A percentile compares a stretch with the other conserved stretches of the same genome.
phyloP scores from a whole-genome alignment of 2,329 filamentous ascomycete species.

The Microsporum canis region DNA sequence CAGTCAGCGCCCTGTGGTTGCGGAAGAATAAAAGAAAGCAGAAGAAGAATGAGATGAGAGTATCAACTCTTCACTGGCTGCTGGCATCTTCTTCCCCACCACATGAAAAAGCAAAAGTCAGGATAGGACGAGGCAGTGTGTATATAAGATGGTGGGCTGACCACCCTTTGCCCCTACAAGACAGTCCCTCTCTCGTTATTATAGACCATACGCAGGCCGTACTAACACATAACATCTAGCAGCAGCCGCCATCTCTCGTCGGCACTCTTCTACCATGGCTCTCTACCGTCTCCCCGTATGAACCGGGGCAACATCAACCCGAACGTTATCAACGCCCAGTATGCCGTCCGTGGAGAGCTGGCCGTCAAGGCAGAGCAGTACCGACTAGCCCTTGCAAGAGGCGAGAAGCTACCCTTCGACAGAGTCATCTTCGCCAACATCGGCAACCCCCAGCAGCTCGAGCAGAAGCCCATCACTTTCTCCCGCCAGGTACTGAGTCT shows the following conservation, averaged over 20 bases:
- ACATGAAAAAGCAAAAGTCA: neutral
- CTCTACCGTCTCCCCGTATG: constrained; percentile 38
- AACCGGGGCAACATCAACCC: constrained; percentile 85
- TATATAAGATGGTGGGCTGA: neutral
- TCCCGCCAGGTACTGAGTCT: constrained; percentile 93
- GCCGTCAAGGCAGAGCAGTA: constrained; percentile 89
- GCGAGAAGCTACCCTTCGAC: constrained; percentile 60
- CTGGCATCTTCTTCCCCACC: neutral
- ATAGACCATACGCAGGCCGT: neutral
- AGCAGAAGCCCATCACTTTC: constrained; percentile 98
- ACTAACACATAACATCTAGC: neutral
- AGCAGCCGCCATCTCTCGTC: neutral
- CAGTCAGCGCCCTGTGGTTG: neutral
- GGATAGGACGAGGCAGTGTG: neutral
- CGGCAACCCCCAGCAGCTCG: constrained; percentile 95
- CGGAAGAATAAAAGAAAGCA: no score
- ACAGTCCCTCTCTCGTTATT: neutral
- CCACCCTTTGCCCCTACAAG: neutral
- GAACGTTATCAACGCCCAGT: constrained; percentile 75
- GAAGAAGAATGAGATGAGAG: neutral
- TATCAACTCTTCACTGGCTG: neutral
- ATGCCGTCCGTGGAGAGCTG: constrained; percentile 92
- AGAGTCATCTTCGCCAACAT: constrained; percentile 96
- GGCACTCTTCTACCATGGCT: constrained; percentile 10
- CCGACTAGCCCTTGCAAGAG: constrained; percentile 53